Base-by-base conservation (phyloP, 176 grass and related monocot genomes). In the Hsuehochloa calcarea region DNA sequence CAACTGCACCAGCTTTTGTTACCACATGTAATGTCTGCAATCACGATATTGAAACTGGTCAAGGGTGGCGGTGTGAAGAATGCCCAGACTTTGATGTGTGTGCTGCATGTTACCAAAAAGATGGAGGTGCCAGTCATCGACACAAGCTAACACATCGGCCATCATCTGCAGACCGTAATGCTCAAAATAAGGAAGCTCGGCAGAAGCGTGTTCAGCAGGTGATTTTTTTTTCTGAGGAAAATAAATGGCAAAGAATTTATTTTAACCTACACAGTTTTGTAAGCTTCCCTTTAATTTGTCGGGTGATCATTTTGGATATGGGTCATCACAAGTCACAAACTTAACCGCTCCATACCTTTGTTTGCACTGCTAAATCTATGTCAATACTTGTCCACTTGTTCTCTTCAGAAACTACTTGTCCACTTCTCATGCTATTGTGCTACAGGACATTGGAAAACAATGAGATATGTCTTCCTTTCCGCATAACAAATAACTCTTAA, bases 1-100 rank as follows among this genome's bases (percentile, higher is more conserved):
- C 93, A 55, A 92, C 93, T 67, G 93, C 84, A 38, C 89, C 91
- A 13, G 96, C 96, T 43, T 95, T 95, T 77, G 80, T 93, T 22
- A 93, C 80, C 61, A 85, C 93, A 52, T 98, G 96, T 63, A 90
- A 93, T 77, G 74, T 90, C 43, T 98, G 96, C 82, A 56, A 79
- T 50, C 70, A 90, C 58, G 91, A 95, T 55, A 95, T 98, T 72
- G 86, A 90, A 86, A 60, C 89, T 74, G 93, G 83, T 72, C 87
- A 95, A 85, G 93, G 87, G 26, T 98, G 95, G 93, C 89, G 85
- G 27, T 98, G 96, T 52, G 88, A 98, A 87, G 87, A 87, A 64
- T 98, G 96, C 29, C 77, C 87, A 41, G 96, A 98, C 78, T 98
- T 90, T 90, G 96, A 98, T 80, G 87, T 90, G 37, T 98, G 96